phyloP scores from a whole-genome alignment of 2,329 filamentous ascomycete species.

The Alternaria arborescens region DNA sequence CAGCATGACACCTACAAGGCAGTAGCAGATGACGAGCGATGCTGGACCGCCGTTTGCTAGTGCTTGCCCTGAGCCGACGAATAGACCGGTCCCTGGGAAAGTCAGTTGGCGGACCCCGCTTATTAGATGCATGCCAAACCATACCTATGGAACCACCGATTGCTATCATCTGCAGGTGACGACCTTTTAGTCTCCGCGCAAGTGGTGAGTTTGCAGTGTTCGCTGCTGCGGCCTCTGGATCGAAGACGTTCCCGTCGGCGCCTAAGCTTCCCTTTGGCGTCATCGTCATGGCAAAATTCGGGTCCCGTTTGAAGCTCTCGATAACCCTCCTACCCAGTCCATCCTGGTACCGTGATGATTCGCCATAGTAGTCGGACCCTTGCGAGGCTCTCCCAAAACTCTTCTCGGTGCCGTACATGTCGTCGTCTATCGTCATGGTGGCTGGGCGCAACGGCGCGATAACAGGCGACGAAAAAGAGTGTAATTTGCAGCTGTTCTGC shows the following conservation, averaged over 20 bases:
- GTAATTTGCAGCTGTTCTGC: slow-evolving; percentile 30
- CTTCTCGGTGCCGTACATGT: slow-evolving; percentile 51
- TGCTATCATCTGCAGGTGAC: slow-evolving; percentile 95
- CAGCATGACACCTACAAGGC: slow-evolving; percentile 82
- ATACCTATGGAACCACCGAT: slow-evolving; percentile 83
- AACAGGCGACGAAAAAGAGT: slow-evolving; percentile 12
- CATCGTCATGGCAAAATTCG: slow-evolving; percentile 56
- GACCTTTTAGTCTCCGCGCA: slow-evolving; percentile 63
- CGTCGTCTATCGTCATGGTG: slow-evolving; percentile 46
- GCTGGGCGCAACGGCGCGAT: slow-evolving; percentile 10
- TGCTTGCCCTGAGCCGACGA: slow-evolving; percentile 73
- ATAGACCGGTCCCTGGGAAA: slow-evolving; percentile 67
- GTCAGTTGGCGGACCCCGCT: slow-evolving; percentile 24
- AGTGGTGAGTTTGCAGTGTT: slow-evolving; percentile 78
- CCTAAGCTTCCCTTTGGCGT: slow-evolving; percentile 58
- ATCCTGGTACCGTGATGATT: slow-evolving; percentile 45
- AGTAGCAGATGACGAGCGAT: slow-evolving; percentile 48
- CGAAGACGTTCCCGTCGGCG: slow-evolving; percentile 64
- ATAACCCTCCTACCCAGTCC: slow-evolving; percentile 54
- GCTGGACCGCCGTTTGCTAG: slow-evolving; percentile 52
- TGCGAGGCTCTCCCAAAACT: slow-evolving; percentile 49
- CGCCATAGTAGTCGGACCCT: slow-evolving; percentile 50
- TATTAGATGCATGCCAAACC: slow-evolving; percentile 15
- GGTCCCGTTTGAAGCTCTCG: slow-evolving; percentile 52
- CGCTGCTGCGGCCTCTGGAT: slow-evolving; percentile 68